Conservation (phyloP, 2,329 filamentous ascomycete genomes). For the Exophiala sideris region DNA sequence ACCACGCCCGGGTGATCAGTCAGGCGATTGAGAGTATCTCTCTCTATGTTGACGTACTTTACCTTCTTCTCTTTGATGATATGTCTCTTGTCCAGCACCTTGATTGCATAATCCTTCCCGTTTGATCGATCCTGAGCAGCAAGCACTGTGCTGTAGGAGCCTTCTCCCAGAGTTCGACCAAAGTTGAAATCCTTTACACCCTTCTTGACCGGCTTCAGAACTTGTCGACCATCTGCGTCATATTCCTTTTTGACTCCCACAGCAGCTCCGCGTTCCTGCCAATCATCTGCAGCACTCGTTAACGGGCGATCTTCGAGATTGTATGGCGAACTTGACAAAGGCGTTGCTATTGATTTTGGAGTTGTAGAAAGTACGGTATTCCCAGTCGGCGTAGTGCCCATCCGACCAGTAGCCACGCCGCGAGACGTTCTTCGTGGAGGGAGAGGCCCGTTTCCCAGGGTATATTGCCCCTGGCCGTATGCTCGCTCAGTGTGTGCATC, state of each 20-base stretch:
- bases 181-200: slow-evolving; percentile 97
- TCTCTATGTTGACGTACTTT: slow-evolving; percentile 99
- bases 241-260: slow-evolving; percentile 77
- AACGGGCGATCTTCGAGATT: slow-evolving; percentile 55
- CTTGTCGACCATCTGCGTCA: slow-evolving; percentile 77
- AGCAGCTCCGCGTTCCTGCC: slow-evolving; percentile 93
- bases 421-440: slow-evolving; percentile 76
- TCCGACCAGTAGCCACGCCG: slow-evolving; percentile 56
- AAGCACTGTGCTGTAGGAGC: slow-evolving; percentile 95
- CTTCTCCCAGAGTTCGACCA: slow-evolving; percentile 84
- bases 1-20: slow-evolving; percentile 97
- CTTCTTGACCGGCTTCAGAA: slow-evolving; percentile 86
- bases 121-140: slow-evolving; percentile 91
- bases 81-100: slow-evolving; percentile 95
- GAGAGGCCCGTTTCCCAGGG: slow-evolving; percentile 58
- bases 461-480: slow-evolving; percentile 61
- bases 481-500: slow-evolving; percentile 65
- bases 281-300: slow-evolving; percentile 79
- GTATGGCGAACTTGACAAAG: slow-evolving; percentile 48
- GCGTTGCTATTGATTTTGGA: slow-evolving; percentile 29
- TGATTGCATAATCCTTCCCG: slow-evolving; percentile 94
- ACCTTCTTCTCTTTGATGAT: slow-evolving; percentile 99
- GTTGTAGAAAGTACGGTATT: slow-evolving; percentile 28
- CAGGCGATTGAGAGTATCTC: slow-evolving; percentile 91
- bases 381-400: slow-evolving; percentile 20